These are phyloP conservation scores for Auriscalpium vulgare DNA, from an alignment of 768 basidiomycete genomes.

Conservation along the genomic window DNA sequence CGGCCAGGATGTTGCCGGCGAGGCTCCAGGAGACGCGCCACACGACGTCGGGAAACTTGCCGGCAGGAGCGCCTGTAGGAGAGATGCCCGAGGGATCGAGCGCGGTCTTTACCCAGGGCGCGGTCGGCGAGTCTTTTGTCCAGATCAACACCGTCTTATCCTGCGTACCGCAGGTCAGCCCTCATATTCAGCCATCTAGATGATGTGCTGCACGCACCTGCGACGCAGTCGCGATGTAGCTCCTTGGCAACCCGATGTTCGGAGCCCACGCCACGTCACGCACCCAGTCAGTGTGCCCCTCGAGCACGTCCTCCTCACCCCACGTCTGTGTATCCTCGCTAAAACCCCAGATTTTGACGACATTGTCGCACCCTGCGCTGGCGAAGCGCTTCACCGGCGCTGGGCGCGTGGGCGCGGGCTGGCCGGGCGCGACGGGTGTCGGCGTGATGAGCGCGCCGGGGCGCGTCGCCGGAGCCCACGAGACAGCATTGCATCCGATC, in stretches of 20 bases:
- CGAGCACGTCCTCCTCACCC: conserved; percentile 84
- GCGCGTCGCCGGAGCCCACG: conserved; percentile 90
- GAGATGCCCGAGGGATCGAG: conserved; percentile 59
- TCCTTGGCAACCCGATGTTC: conserved; percentile 88
- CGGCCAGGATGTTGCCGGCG: conserved; percentile 91
- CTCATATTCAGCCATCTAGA: neutral
- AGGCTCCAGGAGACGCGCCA: conserved; percentile 99
- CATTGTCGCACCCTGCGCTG: conserved; percentile 92
- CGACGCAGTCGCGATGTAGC: conserved; percentile 93
- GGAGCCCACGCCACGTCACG: conserved; percentile 99
- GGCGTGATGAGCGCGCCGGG: conserved; percentile 80
- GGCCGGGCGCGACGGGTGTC: conserved; percentile 42
- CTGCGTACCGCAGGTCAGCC: conserved; percentile 18
- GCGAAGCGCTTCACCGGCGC: conserved; percentile 82
- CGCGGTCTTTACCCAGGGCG: conserved; percentile 72
- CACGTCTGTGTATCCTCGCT: conserved; percentile 83
- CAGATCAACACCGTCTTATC: conserved; percentile 88
- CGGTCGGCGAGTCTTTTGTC: conserved; percentile 73
- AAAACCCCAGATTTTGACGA: conserved; percentile 91
- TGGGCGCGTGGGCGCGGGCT: conserved; percentile 26
- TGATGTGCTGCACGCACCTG: conserved; percentile 41
- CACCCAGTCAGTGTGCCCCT: conserved; percentile 96
- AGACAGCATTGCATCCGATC: conserved; percentile 94
- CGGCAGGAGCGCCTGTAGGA: conserved; percentile 39
- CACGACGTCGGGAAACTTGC: conserved; percentile 93